phyloP scores from a whole-genome alignment of 106 monocot genomes.

The Dendrobium chrysotoxum region DNA sequence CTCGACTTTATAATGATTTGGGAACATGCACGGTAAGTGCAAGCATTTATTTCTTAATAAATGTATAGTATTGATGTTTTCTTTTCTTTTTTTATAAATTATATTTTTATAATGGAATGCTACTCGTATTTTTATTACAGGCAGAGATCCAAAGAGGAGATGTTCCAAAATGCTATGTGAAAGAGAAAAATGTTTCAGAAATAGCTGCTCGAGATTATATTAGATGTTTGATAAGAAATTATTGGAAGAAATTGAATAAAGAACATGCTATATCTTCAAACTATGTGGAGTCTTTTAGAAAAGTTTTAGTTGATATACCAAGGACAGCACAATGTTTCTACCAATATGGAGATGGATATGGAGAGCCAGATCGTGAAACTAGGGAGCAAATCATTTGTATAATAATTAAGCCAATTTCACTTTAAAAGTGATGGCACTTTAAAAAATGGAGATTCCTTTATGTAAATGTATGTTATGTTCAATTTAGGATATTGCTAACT shows the following conservation, averaged over 20 bases:
- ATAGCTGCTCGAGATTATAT: conserved; percentile 4
- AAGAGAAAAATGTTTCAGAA: conserved; percentile 19
- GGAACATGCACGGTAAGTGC: conserved; percentile 15
- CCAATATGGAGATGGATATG: conserved; percentile 10
- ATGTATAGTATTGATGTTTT: not conserved
- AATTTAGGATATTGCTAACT: no score
- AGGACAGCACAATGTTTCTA: conserved; percentile 6
- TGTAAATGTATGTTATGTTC: no score
- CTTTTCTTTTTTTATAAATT: not conserved
- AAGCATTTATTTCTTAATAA: not conserved
- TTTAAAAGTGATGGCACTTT: no score
- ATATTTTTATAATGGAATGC: not conserved
- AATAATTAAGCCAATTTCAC: conserved; percentile 4
- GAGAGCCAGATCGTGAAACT: not conserved
- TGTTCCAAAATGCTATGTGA: conserved; percentile 21
- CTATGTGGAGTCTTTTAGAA: not conserved
- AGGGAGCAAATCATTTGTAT: not conserved
- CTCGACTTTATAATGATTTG: conserved; percentile 24
- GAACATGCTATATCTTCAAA: not conserved
- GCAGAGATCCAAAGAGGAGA: conserved; percentile 14
- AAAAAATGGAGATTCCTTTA: no score
- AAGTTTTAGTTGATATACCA: not conserved
- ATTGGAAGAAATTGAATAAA: conserved; percentile 8
- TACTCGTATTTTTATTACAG: not conserved
- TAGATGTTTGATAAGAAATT: not conserved